Conservation (phyloP, 2,329 filamentous ascomycete genomes). For the Zymoseptoria pseudotritici region DNA sequence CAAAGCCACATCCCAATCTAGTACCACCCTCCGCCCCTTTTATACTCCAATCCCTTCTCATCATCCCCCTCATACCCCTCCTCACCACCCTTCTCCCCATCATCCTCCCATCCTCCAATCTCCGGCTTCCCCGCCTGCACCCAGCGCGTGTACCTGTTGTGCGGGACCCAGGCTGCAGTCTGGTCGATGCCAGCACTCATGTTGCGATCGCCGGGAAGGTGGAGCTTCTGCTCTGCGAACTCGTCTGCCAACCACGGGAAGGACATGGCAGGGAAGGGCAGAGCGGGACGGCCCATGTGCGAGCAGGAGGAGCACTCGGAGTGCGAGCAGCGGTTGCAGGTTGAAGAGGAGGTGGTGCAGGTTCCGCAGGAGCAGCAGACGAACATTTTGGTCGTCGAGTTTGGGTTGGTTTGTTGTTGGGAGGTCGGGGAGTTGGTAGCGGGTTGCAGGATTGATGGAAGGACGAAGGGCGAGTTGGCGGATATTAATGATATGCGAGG, state of each 20-base stretch:
- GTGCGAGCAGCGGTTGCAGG: background rate
- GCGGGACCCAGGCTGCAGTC: too few relatives aligned
- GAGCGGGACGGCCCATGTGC: constrained; percentile 14
- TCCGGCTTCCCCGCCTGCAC: background rate
- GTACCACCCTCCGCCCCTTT: too few relatives aligned
- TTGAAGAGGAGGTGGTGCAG: background rate
- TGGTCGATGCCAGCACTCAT: too few relatives aligned
- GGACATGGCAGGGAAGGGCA: too few relatives aligned
- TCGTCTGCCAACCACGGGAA: too few relatives aligned
- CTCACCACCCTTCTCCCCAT: background rate
- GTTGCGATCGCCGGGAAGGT: background rate
- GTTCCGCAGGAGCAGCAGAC: constrained; percentile 1
- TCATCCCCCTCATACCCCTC: background rate
- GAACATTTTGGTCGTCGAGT: background rate
- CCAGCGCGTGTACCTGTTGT: too few relatives aligned
- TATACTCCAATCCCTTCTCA: background rate
- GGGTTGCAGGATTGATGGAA: background rate
- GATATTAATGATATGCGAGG: background rate
- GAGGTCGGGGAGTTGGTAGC: too few relatives aligned
- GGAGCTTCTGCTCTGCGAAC: background rate
- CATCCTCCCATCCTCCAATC: background rate
- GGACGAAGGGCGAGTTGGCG: background rate
- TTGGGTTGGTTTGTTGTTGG: too few relatives aligned
- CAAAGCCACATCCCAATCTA: background rate
- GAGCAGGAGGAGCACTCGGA: background rate